Percentiles rank a stretch among this genome's conserved stretches.
phyloP scores from a whole-genome alignment of 208 protist species.

The Histomonas meleagridis region DNA sequence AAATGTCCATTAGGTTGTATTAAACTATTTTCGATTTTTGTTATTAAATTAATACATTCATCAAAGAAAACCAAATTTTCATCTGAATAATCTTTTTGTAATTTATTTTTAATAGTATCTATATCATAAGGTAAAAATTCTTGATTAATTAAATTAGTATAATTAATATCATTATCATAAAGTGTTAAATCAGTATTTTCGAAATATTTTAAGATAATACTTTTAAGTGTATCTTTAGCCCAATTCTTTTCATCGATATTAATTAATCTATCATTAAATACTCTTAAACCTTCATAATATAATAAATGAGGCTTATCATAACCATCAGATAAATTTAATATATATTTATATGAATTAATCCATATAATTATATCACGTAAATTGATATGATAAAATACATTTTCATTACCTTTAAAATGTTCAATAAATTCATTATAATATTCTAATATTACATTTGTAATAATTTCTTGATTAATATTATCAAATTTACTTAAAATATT shows the following conservation, averaged over 20 bases:
- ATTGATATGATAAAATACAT: constrained; percentile 57
- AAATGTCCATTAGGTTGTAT: constrained; percentile 84
- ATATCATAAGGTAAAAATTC: not conserved
- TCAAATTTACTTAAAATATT: constrained; percentile 95
- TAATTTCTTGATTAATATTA: constrained; percentile 48
- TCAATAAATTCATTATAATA: constrained; percentile 41
- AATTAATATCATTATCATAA: not conserved
- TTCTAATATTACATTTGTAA: constrained; percentile 46
- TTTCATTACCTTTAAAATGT: constrained; percentile 50
- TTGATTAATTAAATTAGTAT: not conserved
- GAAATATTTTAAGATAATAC: not conserved
- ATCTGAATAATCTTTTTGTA: not conserved
- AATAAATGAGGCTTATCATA: constrained; percentile 72
- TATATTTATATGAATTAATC: not conserved
- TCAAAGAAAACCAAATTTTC: constrained; percentile 40
- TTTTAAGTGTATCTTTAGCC: constrained; percentile 64
- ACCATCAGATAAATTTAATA: not conserved
- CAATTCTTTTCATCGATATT: constrained; percentile 72
- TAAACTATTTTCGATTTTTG: constrained; percentile 92
- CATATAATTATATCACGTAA: not conserved
- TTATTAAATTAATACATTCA: constrained; percentile 85
- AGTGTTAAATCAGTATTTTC: not conserved
- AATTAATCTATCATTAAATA: constrained; percentile 84
- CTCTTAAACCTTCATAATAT: constrained; percentile 85
- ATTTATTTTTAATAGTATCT: not conserved